phyloP scores from a whole-genome alignment of 2,329 filamentous ascomycete genomes.

The Colletotrichum sublineola region DNA sequence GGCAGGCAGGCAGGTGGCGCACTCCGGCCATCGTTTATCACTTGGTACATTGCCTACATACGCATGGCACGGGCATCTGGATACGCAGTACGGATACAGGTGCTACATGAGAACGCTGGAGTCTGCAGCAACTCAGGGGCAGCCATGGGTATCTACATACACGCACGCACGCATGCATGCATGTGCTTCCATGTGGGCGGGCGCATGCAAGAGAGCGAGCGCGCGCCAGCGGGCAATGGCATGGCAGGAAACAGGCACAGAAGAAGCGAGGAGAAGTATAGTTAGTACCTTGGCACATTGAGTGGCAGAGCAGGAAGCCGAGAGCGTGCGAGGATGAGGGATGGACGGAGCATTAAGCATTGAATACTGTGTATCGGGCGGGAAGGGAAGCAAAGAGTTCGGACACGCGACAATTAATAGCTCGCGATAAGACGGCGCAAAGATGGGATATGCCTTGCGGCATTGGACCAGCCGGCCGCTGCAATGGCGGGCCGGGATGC shows the following conservation, averaged over 20 bases:
- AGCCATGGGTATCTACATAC: constrained; percentile 31
- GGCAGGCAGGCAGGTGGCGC: constrained; percentile 19
- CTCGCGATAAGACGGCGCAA: background rate
- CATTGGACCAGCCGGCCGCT: background rate
- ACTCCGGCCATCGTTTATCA: background rate
- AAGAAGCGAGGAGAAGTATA: background rate
- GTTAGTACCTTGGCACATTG: too few species aligned
- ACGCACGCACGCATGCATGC: background rate
- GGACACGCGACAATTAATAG: background rate
- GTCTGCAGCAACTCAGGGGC: constrained; percentile 36
- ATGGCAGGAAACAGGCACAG: background rate
- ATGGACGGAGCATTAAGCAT: background rate
- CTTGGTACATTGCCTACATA: too few species aligned
- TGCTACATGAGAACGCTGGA: constrained; percentile 9
- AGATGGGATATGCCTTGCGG: background rate
- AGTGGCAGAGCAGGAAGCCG: background rate
- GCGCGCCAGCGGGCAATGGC: background rate
- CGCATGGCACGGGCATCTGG: constrained; percentile 20
- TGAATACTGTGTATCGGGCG: background rate
- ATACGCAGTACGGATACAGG: background rate
- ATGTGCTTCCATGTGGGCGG: constrained; percentile 32
- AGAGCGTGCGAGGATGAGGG: background rate
- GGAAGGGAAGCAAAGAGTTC: background rate
- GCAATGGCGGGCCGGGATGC: background rate
- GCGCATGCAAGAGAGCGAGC: constrained; percentile 2